Evolutionary conservation across 768 basidiomycete species (phyloP), one percentile per base, ranked within the genome.

Genomic region (Fomitopsis pulvina): DNA sequence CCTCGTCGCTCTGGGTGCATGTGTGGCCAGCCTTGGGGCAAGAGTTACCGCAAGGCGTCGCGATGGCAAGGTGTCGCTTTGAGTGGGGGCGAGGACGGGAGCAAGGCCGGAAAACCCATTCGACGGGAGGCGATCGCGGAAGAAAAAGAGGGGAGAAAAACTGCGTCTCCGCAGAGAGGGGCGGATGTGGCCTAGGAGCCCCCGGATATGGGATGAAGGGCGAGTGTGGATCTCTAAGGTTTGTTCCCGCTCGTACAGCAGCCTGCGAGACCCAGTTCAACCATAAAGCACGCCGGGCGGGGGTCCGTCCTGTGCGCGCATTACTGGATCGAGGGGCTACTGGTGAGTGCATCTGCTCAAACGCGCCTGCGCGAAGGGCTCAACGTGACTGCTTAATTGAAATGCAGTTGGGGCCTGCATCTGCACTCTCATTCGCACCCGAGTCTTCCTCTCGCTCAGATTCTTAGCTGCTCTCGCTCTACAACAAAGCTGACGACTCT

Each of bases 211-310:
- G 20, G 52, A 50, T 39, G 45, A 26, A 43, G 34, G 29, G 49
- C 44, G 50, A 54, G 56, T 55, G 59, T 48, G 56, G 59, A 50
- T 57, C 56, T 55, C 53, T 61, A 63, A 64, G 60, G 62, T 66
- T 68, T 68, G 66, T 63, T 65, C 64, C 66, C 66, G 66, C 62
- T 58, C 47, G 50, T 52, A 44, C 47, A 46, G 52, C 48, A 41
- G 51, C 53, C 47, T 57, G 53, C 54, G 54, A 55, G 57, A 56
- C 55, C 60, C 57, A 37, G 34, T 37, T 37, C 34, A 58, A 55
- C 54, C 58, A 55, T 58, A 30, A 16, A 34, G 18, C 28, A 20
- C 20, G 32, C 28, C 32, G 32, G 24, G 18, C 26, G 28, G 9
- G 29, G 45, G 34, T 37, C 34, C 14, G 14, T 12, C 29, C 28